Base-by-base conservation (phyloP, 805 yeast genomes). In the Hanseniaspora clermontiae region DNA sequence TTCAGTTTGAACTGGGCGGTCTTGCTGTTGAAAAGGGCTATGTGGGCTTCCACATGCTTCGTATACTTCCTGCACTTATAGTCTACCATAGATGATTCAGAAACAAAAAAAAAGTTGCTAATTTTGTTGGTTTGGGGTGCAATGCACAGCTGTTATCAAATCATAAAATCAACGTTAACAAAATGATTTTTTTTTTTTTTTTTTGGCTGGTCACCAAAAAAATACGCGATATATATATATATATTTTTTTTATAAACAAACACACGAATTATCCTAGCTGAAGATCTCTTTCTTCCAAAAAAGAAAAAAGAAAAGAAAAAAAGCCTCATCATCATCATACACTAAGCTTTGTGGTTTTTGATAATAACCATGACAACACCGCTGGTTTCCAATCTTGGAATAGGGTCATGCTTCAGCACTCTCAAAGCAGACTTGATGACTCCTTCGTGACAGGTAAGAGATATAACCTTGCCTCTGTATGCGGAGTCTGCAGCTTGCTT, bases 301-400 rank as follows among this genome's bases (percentile, higher is more conserved):
- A n/a, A n/a, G n/a, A n/a, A n/a, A n/a, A n/a, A n/a, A n/a, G n/a
- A n/a, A n/a, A n/a, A n/a, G n/a, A n/a, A n/a, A n/a, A n/a, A n/a
- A n/a, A n/a, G n/a, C n/a, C n/a, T n/a, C n/a, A n/a, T n/a, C n/a
- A n/a, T n/a, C n/a, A n/a, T n/a, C n/a, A n/a, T n/a, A n/a, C n/a
- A n/a, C n/a, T n/a, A 34, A 34, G 37, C 37, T 11, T 34, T 12
- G 37, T 11, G 14, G 14, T 40, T 40, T 15, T 20, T 77, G 24
- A 81, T 74, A 3, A 81, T 78, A 34, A 78, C 70, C 3, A 82
- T 81, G 14, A 82, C 77, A 73, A 80, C 75, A n/a, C 83, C 83
- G 8, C 86, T 85, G 1, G 86, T 81, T 36, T 81, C 76, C 47
- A 82, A 47, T 32, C 61, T 75, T 27, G 80, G 73, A 62, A 80